Conservation (phyloP, 108 stramenopile genomes). For the Parietichytrium sp. region DNA sequence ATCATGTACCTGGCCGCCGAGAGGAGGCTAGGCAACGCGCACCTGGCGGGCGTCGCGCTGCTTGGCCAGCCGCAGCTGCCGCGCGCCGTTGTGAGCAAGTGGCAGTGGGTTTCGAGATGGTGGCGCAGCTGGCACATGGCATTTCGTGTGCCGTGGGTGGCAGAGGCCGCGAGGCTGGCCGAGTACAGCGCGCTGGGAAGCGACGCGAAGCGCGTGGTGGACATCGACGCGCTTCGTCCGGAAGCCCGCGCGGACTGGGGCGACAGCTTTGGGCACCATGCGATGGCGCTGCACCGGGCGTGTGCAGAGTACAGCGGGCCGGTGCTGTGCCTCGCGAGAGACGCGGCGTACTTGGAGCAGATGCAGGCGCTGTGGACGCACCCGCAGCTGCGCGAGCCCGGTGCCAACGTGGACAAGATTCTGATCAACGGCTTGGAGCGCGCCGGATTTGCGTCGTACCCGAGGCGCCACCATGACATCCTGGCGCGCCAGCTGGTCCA, state of each 20-base stretch:
- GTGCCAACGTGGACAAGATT: constrained; percentile 3
- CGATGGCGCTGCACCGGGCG: neutral
- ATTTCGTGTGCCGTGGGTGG: constrained; percentile 21
- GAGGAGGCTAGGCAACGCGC: neutral
- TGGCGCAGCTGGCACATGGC: neutral
- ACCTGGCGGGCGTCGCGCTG: constrained; percentile 17
- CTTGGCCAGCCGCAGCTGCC: neutral
- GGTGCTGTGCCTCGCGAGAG: neutral
- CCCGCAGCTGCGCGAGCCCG: neutral
- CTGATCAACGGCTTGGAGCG: too few species aligned
- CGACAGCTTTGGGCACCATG: neutral
- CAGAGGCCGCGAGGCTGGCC: neutral
- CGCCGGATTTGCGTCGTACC: too few species aligned
- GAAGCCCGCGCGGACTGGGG: constrained; percentile 17
- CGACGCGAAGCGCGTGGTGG: neutral
- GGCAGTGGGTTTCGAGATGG: too few species aligned
- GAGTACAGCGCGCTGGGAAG: neutral
- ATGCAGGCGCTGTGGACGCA: neutral
- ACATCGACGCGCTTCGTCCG: neutral
- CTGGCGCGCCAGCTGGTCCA: too few species aligned
- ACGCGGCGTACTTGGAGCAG: neutral
- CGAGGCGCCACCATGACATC: too few species aligned
- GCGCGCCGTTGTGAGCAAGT: too few species aligned
- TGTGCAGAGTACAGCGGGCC: neutral
- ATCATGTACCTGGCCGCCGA: constrained; percentile 13